Evolutionary conservation across 2,329 filamentous ascomycete genomes (phyloP).

Genomic region (Talaromyces atroroseus): DNA sequence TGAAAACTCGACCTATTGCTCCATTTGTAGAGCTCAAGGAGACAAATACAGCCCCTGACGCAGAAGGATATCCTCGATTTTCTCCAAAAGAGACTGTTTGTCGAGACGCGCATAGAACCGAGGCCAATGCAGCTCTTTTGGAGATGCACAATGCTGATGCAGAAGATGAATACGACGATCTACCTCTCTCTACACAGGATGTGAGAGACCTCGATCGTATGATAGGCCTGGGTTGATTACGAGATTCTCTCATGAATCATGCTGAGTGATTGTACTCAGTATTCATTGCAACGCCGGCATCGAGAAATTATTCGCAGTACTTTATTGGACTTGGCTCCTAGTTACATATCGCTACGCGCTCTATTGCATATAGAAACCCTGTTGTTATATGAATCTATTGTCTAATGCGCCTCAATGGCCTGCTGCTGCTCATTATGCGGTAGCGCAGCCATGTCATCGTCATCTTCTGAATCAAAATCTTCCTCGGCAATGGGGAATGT

Average conservation of each 20-base stretch:
- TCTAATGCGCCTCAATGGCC: constrained; percentile 11
- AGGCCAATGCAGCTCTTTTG: background rate
- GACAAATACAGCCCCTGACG: background rate
- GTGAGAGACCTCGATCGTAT: constrained; percentile 11
- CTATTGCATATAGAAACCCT: background rate
- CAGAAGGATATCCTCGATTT: background rate
- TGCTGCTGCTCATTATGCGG: constrained; percentile 5
- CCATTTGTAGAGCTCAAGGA: background rate
- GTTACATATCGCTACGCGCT: background rate
- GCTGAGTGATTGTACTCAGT: no score
- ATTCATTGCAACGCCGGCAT: background rate
- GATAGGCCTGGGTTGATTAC: background rate
- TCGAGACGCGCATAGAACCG: background rate
- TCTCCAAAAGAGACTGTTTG: background rate
- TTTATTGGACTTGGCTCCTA: background rate
- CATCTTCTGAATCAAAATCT: constrained; percentile 59
- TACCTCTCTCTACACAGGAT: constrained; percentile 10
- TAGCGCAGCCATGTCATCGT: constrained; percentile 6
- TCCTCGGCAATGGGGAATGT: constrained; percentile 83
- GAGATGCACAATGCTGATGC: background rate
- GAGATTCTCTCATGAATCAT: no score
- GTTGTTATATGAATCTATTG: background rate
- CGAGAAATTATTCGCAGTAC: background rate
- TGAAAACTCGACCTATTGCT: background rate
- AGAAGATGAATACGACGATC: constrained; percentile 13